Conservation (phyloP, 176 grass and related monocot species). For the Triticum aestivum region IWGSC_CS_RefSeq_v2.1 NC_057805.1:513508157-513508656, state of each 20-base stretch:
- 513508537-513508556: background rate
- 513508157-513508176: constrained; percentile 15
- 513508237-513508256: constrained; percentile 46
- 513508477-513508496: constrained; percentile 50
- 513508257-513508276: constrained; percentile 6
- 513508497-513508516: constrained; percentile 54
- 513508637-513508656: background rate
- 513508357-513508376: background rate
- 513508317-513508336: constrained; percentile 46
- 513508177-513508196: background rate
- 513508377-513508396: background rate
- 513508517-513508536: constrained; percentile 59
- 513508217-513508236: background rate
- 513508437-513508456: constrained; percentile 36
- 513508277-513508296: constrained; percentile 50
- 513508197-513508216: background rate
- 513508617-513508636: background rate
- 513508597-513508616: background rate
- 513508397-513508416: background rate
- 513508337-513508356: constrained; percentile 45
- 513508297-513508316: constrained; percentile 61
- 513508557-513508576: constrained; percentile 2
- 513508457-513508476: constrained; percentile 64
- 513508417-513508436: constrained; percentile 72
- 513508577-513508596: background rate